Evolutionary conservation across 2,329 filamentous ascomycete species (phyloP).

Genomic region (Ophiostoma sp.): DNA sequence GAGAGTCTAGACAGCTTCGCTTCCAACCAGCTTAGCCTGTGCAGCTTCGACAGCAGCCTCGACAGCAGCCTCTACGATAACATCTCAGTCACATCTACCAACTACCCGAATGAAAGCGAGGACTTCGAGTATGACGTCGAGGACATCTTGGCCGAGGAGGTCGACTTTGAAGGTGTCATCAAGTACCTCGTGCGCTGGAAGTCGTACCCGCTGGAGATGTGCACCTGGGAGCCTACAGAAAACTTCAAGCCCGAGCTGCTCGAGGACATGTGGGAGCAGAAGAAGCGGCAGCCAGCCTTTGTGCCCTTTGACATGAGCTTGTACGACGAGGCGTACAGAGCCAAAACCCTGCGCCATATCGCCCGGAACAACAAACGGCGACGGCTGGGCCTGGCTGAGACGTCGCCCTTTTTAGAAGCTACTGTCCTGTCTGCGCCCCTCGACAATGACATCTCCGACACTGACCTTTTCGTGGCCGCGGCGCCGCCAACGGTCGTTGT

Average conservation of each 20-base stretch:
- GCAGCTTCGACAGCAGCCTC: no score
- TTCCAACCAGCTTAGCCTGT: neutral
- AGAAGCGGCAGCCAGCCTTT: slow-evolving; percentile 35
- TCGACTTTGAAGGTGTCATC: slow-evolving; percentile 32
- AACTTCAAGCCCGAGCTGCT: slow-evolving; percentile 41
- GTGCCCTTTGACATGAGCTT: slow-evolving; percentile 38
- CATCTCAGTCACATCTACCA: slow-evolving; percentile 55
- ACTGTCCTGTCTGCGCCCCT: no score
- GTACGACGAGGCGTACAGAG: slow-evolving; percentile 33
- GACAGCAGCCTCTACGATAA: slow-evolving; percentile 35
- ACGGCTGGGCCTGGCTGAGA: slow-evolving; percentile 36
- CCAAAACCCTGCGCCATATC: slow-evolving; percentile 31
- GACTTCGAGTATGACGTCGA: slow-evolving; percentile 52
- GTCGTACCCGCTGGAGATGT: slow-evolving; percentile 51
- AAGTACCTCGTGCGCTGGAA: slow-evolving; percentile 62
- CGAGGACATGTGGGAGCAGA: slow-evolving; percentile 39
- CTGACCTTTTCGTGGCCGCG: neutral
- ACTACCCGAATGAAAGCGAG: slow-evolving; percentile 32
- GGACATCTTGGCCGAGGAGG: slow-evolving; percentile 46
- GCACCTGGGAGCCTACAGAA: slow-evolving; percentile 51
- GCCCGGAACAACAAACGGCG: slow-evolving; percentile 43
- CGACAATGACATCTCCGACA: neutral
- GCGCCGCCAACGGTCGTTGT: neutral
- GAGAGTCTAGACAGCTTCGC: neutral
- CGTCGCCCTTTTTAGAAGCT: slow-evolving; percentile 26